Evolutionary conservation across 2,329 filamentous ascomycete genomes (phyloP).

Genomic region (Hypomyces rosellus): DNA sequence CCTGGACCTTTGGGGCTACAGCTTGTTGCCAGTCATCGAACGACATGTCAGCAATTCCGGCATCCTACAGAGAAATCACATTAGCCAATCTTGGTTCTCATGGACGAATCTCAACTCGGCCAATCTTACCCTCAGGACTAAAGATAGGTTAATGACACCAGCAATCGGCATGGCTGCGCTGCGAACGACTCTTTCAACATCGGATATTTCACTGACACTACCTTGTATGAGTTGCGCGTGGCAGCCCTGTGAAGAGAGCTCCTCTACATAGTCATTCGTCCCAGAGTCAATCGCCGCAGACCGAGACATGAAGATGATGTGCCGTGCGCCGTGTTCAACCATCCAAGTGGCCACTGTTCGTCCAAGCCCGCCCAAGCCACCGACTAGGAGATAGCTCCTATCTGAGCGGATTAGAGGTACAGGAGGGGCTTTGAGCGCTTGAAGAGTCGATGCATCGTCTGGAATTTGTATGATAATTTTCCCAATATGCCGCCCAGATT

Average conservation of each 20-base stretch:
- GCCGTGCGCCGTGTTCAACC: constrained; percentile 21
- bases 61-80: constrained; percentile 14
- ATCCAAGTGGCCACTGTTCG: constrained; percentile 23
- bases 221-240: constrained; percentile 23
- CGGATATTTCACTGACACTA: constrained; percentile 22
- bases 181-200: constrained; percentile 21
- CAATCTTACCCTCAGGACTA: constrained; percentile 23
- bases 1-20: constrained; percentile 25
- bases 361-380: constrained; percentile 27
- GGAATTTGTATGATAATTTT: constrained; percentile 33
- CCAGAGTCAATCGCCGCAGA: constrained; percentile 14
- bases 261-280: constrained; percentile 14
- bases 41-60: constrained; percentile 28
- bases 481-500: constrained; percentile 34
- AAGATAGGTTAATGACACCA: constrained; percentile 35
- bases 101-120: too few relatives aligned
- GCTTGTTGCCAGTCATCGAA: constrained; percentile 23
- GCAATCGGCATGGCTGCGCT: constrained; percentile 24
- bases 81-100: background rate
- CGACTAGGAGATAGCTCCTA: constrained; percentile 25
- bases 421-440: background rate
- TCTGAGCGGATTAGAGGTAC: constrained; percentile 7
- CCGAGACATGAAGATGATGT: constrained; percentile 23
- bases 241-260: constrained; percentile 22
- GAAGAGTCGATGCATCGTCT: background rate